phyloP scores from a whole-genome alignment of 2,329 filamentous ascomycete genomes.

The Cadophora luteo-olivacea region DNA sequence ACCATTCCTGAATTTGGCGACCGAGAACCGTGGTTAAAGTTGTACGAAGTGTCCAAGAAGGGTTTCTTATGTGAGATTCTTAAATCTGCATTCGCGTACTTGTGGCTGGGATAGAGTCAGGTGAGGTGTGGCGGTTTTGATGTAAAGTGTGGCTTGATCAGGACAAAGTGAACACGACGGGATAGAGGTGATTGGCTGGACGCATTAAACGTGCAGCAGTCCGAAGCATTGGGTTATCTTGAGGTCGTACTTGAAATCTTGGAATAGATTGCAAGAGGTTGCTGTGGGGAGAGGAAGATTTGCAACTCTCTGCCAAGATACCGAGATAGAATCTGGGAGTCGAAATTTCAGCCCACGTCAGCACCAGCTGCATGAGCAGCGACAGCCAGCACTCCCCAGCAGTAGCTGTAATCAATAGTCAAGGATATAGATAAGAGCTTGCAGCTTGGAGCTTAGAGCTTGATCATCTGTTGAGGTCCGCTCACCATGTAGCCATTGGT shows the following conservation, averaged over 20 bases:
- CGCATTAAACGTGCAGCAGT: neutral
- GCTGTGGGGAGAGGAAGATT: neutral
- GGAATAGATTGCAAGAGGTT: neutral
- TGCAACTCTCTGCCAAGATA: neutral
- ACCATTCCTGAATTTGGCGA: constrained; percentile 11
- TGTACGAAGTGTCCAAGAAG: neutral
- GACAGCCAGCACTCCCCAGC: neutral
- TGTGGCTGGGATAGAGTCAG: constrained; percentile 14
- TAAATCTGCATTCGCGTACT: constrained; percentile 6
- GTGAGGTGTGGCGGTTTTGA: constrained; percentile 11
- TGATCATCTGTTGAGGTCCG: neutral
- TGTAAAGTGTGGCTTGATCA: constrained; percentile 1
- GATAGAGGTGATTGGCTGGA: constrained; percentile 3
- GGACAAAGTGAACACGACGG: neutral
- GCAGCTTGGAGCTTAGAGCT: neutral
- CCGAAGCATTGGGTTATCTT: neutral
- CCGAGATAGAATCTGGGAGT: neutral
- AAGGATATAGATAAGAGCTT: constrained; percentile 11
- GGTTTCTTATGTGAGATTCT: constrained; percentile 20
- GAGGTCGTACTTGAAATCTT: neutral
- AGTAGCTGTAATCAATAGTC: neutral
- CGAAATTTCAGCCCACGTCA: neutral
- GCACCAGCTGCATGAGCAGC: neutral
- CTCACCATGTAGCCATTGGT: neutral
- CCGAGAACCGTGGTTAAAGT: neutral